Evolutionary conservation across 2,329 filamentous ascomycete genomes (phyloP), one percentile per base, ranked within the genome.

Genomic region (Phialemonium atrogriseum): DNA sequence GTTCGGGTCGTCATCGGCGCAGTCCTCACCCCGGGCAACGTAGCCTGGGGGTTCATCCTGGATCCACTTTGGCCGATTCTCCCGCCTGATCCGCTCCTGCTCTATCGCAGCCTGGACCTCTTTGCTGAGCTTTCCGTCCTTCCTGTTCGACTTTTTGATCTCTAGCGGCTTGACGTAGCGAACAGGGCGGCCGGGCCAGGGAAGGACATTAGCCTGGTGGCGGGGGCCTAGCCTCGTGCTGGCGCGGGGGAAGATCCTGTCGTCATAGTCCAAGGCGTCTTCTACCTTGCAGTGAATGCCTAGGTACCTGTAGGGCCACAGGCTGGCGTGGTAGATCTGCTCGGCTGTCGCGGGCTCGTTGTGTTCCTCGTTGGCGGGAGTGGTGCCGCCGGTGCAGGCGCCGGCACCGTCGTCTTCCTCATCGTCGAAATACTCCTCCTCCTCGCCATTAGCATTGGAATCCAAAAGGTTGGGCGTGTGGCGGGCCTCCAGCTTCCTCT

Each of bases 261-360:
- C 91, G 50, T 98, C 91, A 52, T 94, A 94, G 54, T 98, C 91
- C 18, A 98, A 66, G 1, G 86, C 91, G 60, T 98, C 91, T 56
- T 96, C 88, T 1, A 91, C 83, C 44, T 87, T 84, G 59, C 88
- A 95, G 59, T 98, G 91, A 44, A 94, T 87, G 22, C 91, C 91
- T 6, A 98, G 64, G 55, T 98, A 98, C 38, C 91, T 77, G 64
- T 91, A 96, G 3, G 87, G 88, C 91, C 91, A 98, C 49, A 95
- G 74, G 48, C 86, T 91, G 19, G 89, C 87, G 45, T 95, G 83
- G 36, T 91, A 85, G 36, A 89, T 82, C 53, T 96, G 89, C 50
- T 94, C 87, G 35, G 82, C 75, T 0, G 88, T 95, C 28, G 66
- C 75, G 31, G 68, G 62, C 28, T 70, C 68, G 34, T 75, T 68